Conservation (phyloP, 306 rosid species). For the Sicyos edulis region DNA sequence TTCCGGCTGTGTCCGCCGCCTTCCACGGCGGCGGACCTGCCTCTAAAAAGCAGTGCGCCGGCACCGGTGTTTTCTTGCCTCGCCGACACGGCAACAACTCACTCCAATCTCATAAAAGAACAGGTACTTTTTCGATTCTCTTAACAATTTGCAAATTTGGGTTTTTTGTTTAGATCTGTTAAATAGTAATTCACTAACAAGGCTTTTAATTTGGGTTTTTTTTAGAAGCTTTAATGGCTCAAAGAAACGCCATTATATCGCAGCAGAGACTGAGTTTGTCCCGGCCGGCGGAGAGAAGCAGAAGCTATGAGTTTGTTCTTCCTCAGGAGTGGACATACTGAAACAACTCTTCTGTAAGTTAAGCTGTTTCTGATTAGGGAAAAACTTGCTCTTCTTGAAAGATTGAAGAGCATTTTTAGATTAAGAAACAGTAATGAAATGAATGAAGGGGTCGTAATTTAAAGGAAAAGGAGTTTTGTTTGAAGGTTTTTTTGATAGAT, state of each 20-base stretch:
- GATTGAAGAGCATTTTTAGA: slow-evolving; percentile 6
- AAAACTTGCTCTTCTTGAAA: background rate
- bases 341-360: background rate
- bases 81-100: slow-evolving; percentile 22
- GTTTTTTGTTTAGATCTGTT: background rate
- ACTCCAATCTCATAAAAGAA: slow-evolving; percentile 3
- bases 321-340: slow-evolving; percentile 28
- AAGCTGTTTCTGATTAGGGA: background rate
- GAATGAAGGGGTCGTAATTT: background rate
- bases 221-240: slow-evolving; percentile 9
- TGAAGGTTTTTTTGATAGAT: background rate
- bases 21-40: slow-evolving; percentile 8
- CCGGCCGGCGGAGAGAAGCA: background rate
- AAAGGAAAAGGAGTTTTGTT: background rate
- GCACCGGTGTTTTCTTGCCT: slow-evolving; percentile 28
- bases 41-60: slow-evolving; percentile 18
- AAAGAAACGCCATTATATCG: slow-evolving; percentile 19
- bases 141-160: background rate
- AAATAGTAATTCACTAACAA: background rate
- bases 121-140: background rate
- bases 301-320: slow-evolving; percentile 17
- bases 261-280: slow-evolving; percentile 11
- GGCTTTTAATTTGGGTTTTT: background rate
- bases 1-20: background rate
- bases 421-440: background rate